Base-by-base conservation (phyloP, 2,329 filamentous ascomycete species). In the Curvularia verruculosa region DNA sequence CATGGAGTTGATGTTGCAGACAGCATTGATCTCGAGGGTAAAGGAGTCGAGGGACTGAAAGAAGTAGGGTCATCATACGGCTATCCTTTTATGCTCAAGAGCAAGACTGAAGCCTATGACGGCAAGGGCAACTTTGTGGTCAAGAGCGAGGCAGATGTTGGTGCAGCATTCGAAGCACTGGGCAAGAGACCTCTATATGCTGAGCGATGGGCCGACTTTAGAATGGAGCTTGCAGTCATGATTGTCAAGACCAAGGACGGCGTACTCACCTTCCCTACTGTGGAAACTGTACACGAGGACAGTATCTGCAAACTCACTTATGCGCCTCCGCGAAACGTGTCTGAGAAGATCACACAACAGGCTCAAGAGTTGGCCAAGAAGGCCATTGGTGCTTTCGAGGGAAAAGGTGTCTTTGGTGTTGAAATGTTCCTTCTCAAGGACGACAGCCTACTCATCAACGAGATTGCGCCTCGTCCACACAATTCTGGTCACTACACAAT, bases 401-500 rank as follows among this genome's bases (percentile, higher is more conserved):
- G 95, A 49, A 89, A 95, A 60, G 95, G 95, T 62, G 91, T 96
- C 29, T 99, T 97, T 76, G 95, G 94, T 0, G 94, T 98, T 0
- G 95, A 99, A 79, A 91, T 98, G 87, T 99, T 99, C 78, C 78
- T 98, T 3, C 84, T 93, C 10, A 80, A 87, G 47, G 87, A 95
- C 67, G 86, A 83, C 56, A 80, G 81, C 1, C 82, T 96, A 1
- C 79, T 96, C 56, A 84, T 97, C 67, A 96, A 96, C 76, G 92
- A 96, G 78, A 89, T 96, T 61, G 91, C 91, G 0, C 91, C 91
- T 12, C 84, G 91, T 37, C 85, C 86, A 49, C 93, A 97, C 79
- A 97, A 97, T 80, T 96, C 91, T 0, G 95, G 95, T 0, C 95
- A 98, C 78, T 94, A 93, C 78, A 96, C 91, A 2, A 98, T 98